These are phyloP conservation scores for Xylaria telfairii DNA, from an alignment of 495 filamentous ascomycete genomes.

Conservation along the genomic window DNA sequence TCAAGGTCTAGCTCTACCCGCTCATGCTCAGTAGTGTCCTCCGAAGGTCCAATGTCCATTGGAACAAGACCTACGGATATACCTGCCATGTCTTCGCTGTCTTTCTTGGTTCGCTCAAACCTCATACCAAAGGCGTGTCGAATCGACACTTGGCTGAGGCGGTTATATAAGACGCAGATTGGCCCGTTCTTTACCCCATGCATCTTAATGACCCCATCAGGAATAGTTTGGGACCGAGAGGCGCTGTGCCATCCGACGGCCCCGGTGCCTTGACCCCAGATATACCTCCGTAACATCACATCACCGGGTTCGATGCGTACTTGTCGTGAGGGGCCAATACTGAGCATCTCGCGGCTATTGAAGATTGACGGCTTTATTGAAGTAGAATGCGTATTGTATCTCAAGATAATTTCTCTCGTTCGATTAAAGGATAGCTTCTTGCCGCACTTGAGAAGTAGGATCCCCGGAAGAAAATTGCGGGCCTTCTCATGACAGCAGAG, in stretches of 20 bases:
- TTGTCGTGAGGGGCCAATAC: neutral
- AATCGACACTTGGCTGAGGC: neutral
- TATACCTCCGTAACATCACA: constrained; percentile 1
- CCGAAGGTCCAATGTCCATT: neutral
- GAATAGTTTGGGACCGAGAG: neutral
- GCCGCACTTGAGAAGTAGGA: neutral
- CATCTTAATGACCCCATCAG: neutral
- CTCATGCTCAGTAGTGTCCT: neutral
- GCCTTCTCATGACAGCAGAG: neutral
- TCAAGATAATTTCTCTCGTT: neutral
- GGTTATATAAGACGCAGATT: constrained; percentile 1
- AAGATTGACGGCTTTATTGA: neutral
- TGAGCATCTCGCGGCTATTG: neutral
- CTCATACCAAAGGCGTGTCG: neutral
- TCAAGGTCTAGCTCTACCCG: neutral
- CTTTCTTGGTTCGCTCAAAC: neutral
- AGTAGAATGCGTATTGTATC: neutral
- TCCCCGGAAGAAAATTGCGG: neutral
- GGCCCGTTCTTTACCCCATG: neutral
- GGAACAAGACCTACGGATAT: neutral
- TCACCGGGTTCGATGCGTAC: neutral
- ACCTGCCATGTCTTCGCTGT: neutral
- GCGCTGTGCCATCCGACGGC: neutral
- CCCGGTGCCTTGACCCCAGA: neutral
- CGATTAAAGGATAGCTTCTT: neutral